Conservation (phyloP, 257 asterid genomes). For the Datura wrightii region DNA sequence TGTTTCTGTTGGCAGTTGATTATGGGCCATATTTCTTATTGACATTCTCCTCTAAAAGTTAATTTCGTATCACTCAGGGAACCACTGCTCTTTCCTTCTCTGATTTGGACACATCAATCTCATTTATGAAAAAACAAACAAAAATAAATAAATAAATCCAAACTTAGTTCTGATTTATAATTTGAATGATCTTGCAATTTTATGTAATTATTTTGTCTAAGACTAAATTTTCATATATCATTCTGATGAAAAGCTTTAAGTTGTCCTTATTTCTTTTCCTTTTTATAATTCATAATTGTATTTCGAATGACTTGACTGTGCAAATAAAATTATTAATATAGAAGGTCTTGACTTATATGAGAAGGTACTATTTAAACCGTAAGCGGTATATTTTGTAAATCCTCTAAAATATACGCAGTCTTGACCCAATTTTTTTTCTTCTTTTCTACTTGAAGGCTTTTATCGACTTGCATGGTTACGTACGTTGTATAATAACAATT, state of each 20-base stretch:
- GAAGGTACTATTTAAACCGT: too few relatives aligned
- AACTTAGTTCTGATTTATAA: conserved; percentile 4
- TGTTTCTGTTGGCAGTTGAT: not conserved
- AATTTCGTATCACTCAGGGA: not conserved
- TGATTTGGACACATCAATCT: conserved; percentile 3
- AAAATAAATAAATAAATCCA: not conserved
- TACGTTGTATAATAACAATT: too few relatives aligned
- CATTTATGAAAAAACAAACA: not conserved
- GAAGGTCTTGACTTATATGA: too few relatives aligned
- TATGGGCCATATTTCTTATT: not conserved
- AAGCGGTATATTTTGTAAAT: too few relatives aligned
- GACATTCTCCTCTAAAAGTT: not conserved
- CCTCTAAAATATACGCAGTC: too few relatives aligned
- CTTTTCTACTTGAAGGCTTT: too few relatives aligned
- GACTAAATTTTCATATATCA: not conserved
- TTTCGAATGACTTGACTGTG: too few relatives aligned
- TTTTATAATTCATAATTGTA: not conserved
- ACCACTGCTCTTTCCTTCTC: conserved; percentile 15
- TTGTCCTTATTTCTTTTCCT: not conserved
- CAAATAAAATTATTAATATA: too few relatives aligned
- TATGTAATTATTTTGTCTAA: not conserved
- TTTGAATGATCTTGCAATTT: not conserved
- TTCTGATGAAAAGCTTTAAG: not conserved
- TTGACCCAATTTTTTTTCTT: too few relatives aligned
- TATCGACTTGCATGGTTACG: too few relatives aligned